phyloP scores from a whole-genome alignment of 208 protist species.

The Wallacemonas sp. region DNA sequence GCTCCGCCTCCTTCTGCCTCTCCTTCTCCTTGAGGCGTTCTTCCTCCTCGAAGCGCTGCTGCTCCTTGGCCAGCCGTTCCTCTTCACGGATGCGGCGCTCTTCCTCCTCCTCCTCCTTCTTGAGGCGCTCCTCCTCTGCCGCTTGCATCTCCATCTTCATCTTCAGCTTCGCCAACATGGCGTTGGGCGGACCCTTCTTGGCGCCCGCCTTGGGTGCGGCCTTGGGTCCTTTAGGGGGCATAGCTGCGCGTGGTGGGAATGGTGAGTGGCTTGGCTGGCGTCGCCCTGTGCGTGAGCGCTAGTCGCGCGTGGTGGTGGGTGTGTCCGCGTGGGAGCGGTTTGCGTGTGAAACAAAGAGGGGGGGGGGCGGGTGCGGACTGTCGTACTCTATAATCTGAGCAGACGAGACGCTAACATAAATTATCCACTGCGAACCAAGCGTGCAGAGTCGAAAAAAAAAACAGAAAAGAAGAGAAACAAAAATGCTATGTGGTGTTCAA shows the following conservation, averaged over 20 bases:
- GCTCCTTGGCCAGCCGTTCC: slow-evolving; percentile 79
- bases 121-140: slow-evolving; percentile 77
- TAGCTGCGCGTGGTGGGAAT: slow-evolving; percentile 11
- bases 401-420: slow-evolving; percentile 12
- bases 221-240: slow-evolving; percentile 85
- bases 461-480: not conserved
- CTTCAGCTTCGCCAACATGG: slow-evolving; percentile 89
- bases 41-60: slow-evolving; percentile 85
- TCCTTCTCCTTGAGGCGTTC: slow-evolving; percentile 66
- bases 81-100: slow-evolving; percentile 80
- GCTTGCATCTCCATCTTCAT: slow-evolving; percentile 89
- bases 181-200: slow-evolving; percentile 75
- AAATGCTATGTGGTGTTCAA: too few relatives aligned
- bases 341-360: not conserved
- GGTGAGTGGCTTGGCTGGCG: too few relatives aligned
- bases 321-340: not conserved
- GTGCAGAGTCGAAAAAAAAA: not conserved
- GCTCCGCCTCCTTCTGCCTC: slow-evolving; percentile 83
- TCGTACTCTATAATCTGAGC: slow-evolving; percentile 7
- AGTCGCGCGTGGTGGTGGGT: too few relatives aligned
- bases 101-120: slow-evolving; percentile 73
- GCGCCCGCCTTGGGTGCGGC: slow-evolving; percentile 62
- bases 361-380: too few relatives aligned
- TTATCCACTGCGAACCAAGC: not conserved
- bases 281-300: too few relatives aligned